phyloP scores from a whole-genome alignment of 768 basidiomycete genomes.

The Phlebiopsis gigantea region DNA sequence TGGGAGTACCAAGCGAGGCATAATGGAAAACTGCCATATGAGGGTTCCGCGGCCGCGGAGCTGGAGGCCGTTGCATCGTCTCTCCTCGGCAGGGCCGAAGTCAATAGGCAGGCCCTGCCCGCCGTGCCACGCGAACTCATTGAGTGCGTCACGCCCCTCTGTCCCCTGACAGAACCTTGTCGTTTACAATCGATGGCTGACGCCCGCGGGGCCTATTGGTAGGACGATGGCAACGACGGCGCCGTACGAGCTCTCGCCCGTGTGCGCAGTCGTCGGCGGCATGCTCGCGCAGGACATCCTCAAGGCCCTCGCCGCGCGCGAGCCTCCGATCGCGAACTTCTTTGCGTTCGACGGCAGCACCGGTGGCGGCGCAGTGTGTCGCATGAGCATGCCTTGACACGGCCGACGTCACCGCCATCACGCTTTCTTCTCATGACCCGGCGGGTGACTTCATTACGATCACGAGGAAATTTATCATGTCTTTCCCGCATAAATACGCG shows the following conservation, averaged over 20 bases:
- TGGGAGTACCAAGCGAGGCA: slow-evolving; percentile 77
- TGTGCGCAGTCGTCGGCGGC: slow-evolving; percentile 93
- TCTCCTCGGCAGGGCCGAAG: slow-evolving; percentile 54
- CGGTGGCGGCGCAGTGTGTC: slow-evolving; percentile 66
- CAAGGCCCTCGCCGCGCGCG: slow-evolving; percentile 84
- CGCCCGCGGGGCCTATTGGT: background rate
- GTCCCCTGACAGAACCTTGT: background rate
- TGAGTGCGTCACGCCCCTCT: slow-evolving; percentile 45
- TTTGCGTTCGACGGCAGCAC: slow-evolving; percentile 83
- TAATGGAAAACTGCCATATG: slow-evolving; percentile 51
- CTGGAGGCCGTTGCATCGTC: slow-evolving; percentile 61
- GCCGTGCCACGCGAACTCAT: slow-evolving; percentile 54
- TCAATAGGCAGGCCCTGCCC: slow-evolving; percentile 63
- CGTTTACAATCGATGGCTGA: background rate
- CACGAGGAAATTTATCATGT: too few species aligned
- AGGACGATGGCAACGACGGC: slow-evolving; percentile 73
- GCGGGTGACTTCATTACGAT: background rate
- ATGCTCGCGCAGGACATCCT: slow-evolving; percentile 93
- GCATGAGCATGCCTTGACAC: slow-evolving; percentile 37
- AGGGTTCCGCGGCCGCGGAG: slow-evolving; percentile 41
- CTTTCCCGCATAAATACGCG: too few species aligned
- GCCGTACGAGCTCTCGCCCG: slow-evolving; percentile 82
- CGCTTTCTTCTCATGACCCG: too few species aligned
- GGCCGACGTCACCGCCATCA: background rate
- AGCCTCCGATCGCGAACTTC: slow-evolving; percentile 91